Evolutionary conservation across 2,329 filamentous ascomycete genomes (phyloP).

Genomic region (Fusarium sp.): DNA sequence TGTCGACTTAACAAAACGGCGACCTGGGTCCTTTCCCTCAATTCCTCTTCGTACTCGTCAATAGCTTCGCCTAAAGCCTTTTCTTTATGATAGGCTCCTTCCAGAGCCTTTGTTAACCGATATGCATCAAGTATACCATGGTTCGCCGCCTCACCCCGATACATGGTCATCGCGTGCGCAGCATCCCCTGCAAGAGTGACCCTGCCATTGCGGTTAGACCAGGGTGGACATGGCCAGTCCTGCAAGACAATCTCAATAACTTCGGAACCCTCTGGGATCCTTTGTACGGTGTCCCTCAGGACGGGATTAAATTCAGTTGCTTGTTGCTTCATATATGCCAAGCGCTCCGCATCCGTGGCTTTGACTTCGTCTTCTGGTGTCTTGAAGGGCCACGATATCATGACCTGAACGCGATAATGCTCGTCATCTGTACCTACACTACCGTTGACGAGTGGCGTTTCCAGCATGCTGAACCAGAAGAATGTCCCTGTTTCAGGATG

Average conservation of each 20-base stretch:
- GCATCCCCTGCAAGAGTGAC: slow-evolving; percentile 13
- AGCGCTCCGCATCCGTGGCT: not conserved
- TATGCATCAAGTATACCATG: slow-evolving; percentile 17
- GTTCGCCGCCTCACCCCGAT: slow-evolving; percentile 11
- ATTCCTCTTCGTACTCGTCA: slow-evolving; percentile 3
- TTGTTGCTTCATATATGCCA: slow-evolving; percentile 16
- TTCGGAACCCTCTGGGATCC: slow-evolving; percentile 5
- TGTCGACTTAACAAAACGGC: not conserved
- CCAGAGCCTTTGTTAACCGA: not conserved
- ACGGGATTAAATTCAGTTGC: slow-evolving; percentile 10
- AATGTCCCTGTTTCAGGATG: slow-evolving; percentile 1
- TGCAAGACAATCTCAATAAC: slow-evolving; percentile 12
- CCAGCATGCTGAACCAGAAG: slow-evolving; percentile 13
- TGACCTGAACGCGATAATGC: slow-evolving; percentile 5
- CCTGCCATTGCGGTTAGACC: not conserved
- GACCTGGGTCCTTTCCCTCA: slow-evolving; percentile 8
- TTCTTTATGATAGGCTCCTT: not conserved
- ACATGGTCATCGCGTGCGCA: slow-evolving; percentile 23
- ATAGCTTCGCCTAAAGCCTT: not conserved
- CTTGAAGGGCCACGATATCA: slow-evolving; percentile 16
- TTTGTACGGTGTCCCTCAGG: not conserved
- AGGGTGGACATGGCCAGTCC: slow-evolving; percentile 15
- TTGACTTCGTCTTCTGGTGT: slow-evolving; percentile 14
- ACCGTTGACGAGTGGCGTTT: slow-evolving; percentile 3
- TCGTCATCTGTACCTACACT: not conserved